Percentiles rank a stretch among this genome's conserved stretches.
Evolutionary conservation across 1,139 yeast species (phyloP).

Genomic region (Sugiyamaella japonica): DNA sequence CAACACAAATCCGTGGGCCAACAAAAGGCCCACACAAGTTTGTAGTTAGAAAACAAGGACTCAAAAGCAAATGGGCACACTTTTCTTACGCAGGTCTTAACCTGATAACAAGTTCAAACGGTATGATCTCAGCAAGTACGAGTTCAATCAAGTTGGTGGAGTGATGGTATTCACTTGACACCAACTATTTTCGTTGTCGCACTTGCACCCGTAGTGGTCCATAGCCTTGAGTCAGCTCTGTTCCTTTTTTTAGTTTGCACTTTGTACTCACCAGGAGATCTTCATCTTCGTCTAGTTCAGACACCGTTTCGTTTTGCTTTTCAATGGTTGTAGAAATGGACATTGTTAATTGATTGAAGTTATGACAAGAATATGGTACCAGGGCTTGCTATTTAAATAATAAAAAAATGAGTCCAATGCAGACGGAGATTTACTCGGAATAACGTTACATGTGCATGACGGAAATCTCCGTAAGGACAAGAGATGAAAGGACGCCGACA

Average conservation of each 20-base stretch:
- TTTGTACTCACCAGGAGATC: conserved; percentile 18
- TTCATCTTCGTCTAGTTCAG: conserved; percentile 17
- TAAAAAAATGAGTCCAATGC: not conserved
- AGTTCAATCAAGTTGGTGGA: not conserved
- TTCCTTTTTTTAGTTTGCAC: conserved; percentile 1
- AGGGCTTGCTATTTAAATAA: not conserved
- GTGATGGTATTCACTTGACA: not conserved
- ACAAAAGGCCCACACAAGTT: conserved; percentile 5
- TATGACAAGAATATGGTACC: not conserved
- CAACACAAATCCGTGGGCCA: conserved; percentile 4
- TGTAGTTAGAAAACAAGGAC: conserved; percentile 16
- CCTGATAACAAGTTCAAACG: conserved; percentile 35
- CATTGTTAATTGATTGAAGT: not conserved
- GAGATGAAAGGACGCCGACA: too few species aligned
- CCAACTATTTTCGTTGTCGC: conserved; percentile 1
- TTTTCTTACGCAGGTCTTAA: conserved; percentile 33
- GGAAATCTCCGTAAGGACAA: too few species aligned
- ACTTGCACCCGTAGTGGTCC: conserved; percentile 25
- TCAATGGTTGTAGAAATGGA: not conserved
- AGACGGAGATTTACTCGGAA: too few species aligned
- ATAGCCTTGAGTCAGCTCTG: conserved; percentile 18
- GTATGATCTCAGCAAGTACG: conserved; percentile 31
- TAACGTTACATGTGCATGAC: too few species aligned
- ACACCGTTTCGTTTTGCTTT: conserved; percentile 9
- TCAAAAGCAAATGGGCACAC: conserved; percentile 23